Conservation (phyloP, 495 filamentous ascomycete genomes). For the Hyaloscypha bicolor region DNA sequence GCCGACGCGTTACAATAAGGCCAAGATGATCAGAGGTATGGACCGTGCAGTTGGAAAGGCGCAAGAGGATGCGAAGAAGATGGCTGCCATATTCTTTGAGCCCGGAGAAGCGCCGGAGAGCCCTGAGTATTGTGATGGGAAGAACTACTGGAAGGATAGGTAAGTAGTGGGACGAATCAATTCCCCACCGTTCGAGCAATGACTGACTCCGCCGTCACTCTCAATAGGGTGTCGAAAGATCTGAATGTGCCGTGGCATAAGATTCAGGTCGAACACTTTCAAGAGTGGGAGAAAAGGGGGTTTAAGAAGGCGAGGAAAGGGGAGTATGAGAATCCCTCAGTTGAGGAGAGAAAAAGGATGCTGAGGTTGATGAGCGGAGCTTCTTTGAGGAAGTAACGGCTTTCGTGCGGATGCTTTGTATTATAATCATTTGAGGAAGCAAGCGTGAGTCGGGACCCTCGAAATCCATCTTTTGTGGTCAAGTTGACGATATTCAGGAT, state of each 20-base stretch:
- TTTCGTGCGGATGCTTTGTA: no score
- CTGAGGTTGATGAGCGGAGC: constrained; percentile 2
- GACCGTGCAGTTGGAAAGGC: constrained; percentile 18
- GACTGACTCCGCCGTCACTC: no score
- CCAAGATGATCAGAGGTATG: constrained; percentile 19
- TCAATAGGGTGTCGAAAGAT: constrained; percentile 35
- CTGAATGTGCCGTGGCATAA: constrained; percentile 39
- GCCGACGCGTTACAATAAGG: constrained; percentile 23
- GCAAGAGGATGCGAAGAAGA: not conserved
- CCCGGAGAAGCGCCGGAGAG: not conserved
- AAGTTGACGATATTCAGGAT: no score
- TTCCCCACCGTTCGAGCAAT: no score
- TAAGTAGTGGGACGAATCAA: no score
- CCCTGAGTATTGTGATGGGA: not conserved
- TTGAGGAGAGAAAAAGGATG: constrained; percentile 15
- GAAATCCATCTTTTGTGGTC: no score
- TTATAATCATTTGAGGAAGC: no score
- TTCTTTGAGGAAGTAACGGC: constrained; percentile 16
- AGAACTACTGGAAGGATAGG: constrained; percentile 32
- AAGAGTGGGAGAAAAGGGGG: constrained; percentile 36
- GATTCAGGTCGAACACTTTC: constrained; percentile 32
- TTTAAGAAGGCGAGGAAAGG: constrained; percentile 35
- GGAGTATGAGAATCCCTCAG: constrained; percentile 33
- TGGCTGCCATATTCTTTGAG: constrained; percentile 23
- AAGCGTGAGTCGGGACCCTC: no score